Conservation (phyloP, 2,329 filamentous ascomycete species). For the Penicillium sp. region DNA sequence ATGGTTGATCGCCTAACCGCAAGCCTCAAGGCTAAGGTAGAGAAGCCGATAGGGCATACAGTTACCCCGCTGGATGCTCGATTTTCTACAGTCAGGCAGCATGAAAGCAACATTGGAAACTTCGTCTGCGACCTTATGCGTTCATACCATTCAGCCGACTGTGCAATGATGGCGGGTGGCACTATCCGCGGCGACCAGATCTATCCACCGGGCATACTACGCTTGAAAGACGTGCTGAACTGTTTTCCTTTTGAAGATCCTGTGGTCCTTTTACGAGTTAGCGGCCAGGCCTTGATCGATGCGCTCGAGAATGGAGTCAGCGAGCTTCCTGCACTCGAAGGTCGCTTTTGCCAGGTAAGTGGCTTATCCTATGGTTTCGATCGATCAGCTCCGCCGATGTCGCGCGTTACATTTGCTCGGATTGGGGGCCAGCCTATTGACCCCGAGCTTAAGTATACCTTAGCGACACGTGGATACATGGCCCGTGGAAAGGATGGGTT, state of each 20-base stretch:
- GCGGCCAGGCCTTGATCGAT: constrained; percentile 70
- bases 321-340: constrained; percentile 79
- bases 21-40: constrained; percentile 71
- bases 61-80: constrained; percentile 79
- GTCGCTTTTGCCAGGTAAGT: constrained; percentile 81
- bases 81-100: constrained; percentile 75
- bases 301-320: constrained; percentile 83
- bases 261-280: constrained; percentile 72
- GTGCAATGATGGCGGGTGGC: constrained; percentile 78
- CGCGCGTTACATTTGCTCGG: constrained; percentile 63
- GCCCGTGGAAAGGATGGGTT: constrained; percentile 84
- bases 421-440: constrained; percentile 65
- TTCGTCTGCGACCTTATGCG: constrained; percentile 92
- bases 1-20: constrained; percentile 70
- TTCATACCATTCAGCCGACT: constrained; percentile 77
- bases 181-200: constrained; percentile 88
- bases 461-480: constrained; percentile 88
- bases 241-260: constrained; percentile 94
- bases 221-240: constrained; percentile 7
- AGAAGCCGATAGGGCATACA: constrained; percentile 82
- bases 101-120: constrained; percentile 83
- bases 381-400: constrained; percentile 58
- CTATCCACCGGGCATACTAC: constrained; percentile 70
- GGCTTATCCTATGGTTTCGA: constrained; percentile 78
- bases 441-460: constrained; percentile 63